These are phyloP conservation scores for Entophlyctis helioformis DNA, from an alignment of 192 early-diverging fungal species.

Conservation along the genomic window DNA sequence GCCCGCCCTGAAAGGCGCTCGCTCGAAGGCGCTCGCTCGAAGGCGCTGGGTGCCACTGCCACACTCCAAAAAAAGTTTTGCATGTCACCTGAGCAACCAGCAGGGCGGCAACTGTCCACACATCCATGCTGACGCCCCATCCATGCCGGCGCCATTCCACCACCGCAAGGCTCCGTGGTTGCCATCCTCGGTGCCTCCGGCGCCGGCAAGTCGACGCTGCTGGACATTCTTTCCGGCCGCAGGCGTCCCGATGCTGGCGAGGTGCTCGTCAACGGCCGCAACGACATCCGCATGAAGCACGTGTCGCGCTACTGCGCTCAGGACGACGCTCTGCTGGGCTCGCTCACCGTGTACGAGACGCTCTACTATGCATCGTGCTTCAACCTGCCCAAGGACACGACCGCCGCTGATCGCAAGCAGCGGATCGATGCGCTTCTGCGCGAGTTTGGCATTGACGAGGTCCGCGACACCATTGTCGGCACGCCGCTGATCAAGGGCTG, in stretches of 20 bases:
- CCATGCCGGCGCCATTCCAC: too few relatives aligned
- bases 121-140: too few relatives aligned
- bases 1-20: too few relatives aligned
- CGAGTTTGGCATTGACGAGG: constrained; percentile 40
- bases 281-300: constrained; percentile 12
- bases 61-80: too few relatives aligned
- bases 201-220: constrained; percentile 21
- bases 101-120: too few relatives aligned
- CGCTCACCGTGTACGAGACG: constrained; percentile 57
- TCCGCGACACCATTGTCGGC: constrained; percentile 48
- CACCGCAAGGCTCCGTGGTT: too few relatives aligned
- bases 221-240: constrained; percentile 11
- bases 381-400: constrained; percentile 37
- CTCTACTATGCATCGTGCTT: constrained; percentile 51
- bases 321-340: constrained; percentile 21
- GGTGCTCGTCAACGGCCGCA: constrained; percentile 13
- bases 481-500: constrained; percentile 55
- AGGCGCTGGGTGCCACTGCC: too few relatives aligned
- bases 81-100: too few relatives aligned
- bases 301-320: constrained; percentile 13
- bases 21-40: too few relatives aligned
- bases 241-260: constrained; percentile 1
- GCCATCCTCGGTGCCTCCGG: too few relatives aligned
- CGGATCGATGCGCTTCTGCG: constrained; percentile 40
- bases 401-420: constrained; percentile 45